Conservation (phyloP, 768 basidiomycete genomes). For the Ramaria sp. region DNA sequence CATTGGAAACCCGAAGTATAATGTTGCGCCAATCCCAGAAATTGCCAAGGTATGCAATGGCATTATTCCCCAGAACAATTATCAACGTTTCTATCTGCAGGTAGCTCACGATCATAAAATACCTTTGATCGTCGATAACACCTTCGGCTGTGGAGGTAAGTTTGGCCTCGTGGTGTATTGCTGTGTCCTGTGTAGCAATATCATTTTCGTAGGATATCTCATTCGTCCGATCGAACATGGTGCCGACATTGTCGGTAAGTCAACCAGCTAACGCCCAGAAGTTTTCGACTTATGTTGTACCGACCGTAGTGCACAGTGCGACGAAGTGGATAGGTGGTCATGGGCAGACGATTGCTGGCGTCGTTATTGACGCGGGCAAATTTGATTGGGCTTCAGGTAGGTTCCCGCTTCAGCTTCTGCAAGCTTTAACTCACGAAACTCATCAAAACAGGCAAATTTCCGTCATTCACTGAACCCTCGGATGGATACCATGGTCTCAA, state of each 20-base stretch:
- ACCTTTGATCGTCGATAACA: conserved; percentile 76
- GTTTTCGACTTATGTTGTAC: background rate
- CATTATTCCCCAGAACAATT: background rate
- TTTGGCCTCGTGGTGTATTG: conserved; percentile 1
- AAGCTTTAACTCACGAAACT: conserved; percentile 41
- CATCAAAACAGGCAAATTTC: conserved; percentile 52
- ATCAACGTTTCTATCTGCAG: conserved; percentile 19
- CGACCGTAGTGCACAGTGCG: conserved; percentile 49
- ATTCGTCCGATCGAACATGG: conserved; percentile 61
- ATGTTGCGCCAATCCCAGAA: conserved; percentile 53
- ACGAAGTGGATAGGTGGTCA: conserved; percentile 84
- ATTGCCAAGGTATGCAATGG: conserved; percentile 46
- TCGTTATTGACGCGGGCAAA: conserved; percentile 60
- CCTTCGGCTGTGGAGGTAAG: conserved; percentile 58
- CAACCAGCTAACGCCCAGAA: background rate
- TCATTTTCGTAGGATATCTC: conserved; percentile 35
- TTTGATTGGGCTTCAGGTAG: conserved; percentile 8
- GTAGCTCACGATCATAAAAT: conserved; percentile 63
- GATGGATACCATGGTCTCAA: conserved; percentile 69
- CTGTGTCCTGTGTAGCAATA: background rate
- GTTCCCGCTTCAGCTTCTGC: background rate
- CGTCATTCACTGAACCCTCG: conserved; percentile 60
- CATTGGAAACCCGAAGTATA: conserved; percentile 73
- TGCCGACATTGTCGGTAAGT: conserved; percentile 63
- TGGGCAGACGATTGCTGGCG: conserved; percentile 70